phyloP scores from a whole-genome alignment of 2,329 filamentous ascomycete genomes.

The Aspergillus sp. region DNA sequence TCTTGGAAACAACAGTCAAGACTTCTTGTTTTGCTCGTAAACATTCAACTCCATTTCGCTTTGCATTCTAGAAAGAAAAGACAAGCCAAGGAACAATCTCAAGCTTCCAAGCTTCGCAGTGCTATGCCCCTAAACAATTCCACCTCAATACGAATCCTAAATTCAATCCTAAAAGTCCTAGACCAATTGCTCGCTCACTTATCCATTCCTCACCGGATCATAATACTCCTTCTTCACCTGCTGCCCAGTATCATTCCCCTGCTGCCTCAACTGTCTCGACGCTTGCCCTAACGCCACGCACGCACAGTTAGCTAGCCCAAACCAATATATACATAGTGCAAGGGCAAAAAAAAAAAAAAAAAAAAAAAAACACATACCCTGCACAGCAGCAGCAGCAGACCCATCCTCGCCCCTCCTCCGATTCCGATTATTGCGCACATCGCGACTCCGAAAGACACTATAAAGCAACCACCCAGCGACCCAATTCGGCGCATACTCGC shows the following conservation, averaged over 20 bases:
- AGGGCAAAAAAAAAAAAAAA: too few relatives aligned
- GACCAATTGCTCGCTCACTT: not conserved
- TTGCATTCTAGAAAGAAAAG: too few relatives aligned
- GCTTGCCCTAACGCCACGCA: conserved; percentile 13
- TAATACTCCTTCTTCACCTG: conserved; percentile 38
- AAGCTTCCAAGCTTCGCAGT: not conserved
- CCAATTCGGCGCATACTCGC: conserved; percentile 49
- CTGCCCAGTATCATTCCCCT: conserved; percentile 20
- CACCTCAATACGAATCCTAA: too few relatives aligned
- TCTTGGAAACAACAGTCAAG: too few relatives aligned
- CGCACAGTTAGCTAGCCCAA: not conserved
- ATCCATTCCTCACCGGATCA: conserved; percentile 42
- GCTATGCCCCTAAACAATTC: not conserved
- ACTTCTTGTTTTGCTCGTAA: too few relatives aligned
- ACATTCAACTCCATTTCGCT: too few relatives aligned
- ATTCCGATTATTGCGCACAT: conserved; percentile 48
- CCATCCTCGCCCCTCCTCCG: conserved; percentile 37
- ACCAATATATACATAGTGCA: too few relatives aligned
- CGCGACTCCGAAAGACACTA: conserved; percentile 48
- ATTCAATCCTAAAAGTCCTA: too few relatives aligned
- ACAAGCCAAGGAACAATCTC: too few relatives aligned
- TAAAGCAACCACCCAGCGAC: conserved; percentile 49
- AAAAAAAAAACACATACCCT: not conserved
- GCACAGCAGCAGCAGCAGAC: not conserved
- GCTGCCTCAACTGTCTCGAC: conserved; percentile 23